These are phyloP conservation scores for Chytriomyces sp. DNA, from an alignment of 192 early-diverging fungal genomes.

Conservation along the genomic window DNA sequence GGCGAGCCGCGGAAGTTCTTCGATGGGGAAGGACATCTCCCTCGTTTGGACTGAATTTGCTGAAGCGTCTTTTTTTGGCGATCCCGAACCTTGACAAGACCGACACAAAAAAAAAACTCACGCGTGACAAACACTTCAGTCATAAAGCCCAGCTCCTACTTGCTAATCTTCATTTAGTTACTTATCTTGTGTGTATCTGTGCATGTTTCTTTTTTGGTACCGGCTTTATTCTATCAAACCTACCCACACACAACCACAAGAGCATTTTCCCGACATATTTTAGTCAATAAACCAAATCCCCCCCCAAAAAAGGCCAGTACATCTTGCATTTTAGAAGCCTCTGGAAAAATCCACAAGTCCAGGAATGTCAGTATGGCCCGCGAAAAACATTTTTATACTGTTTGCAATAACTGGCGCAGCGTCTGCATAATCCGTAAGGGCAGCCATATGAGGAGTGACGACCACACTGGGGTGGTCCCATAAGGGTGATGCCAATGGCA, in stretches of 20 bases:
- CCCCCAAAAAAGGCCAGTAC: background rate
- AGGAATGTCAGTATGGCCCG: background rate
- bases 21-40: background rate
- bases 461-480: slow-evolving; percentile 20
- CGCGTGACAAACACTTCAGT: too few relatives aligned
- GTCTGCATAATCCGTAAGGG: slow-evolving; percentile 15
- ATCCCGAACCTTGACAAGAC: too few relatives aligned
- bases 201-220: too few relatives aligned
- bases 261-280: too few relatives aligned
- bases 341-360: background rate
- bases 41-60: too few relatives aligned
- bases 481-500: slow-evolving; percentile 11
- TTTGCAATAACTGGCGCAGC: slow-evolving; percentile 3
- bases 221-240: too few relatives aligned
- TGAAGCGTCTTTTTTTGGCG: too few relatives aligned
- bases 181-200: too few relatives aligned
- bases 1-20: background rate
- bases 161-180: too few relatives aligned
- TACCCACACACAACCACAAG: too few relatives aligned
- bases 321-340: background rate
- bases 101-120: too few relatives aligned
- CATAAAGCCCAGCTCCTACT: too few relatives aligned
- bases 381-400: background rate
- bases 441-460: slow-evolving; percentile 35
- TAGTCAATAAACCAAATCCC: background rate